Conservation (phyloP, 2,329 filamentous ascomycete genomes). For the Aureobasidium musti region DNA sequence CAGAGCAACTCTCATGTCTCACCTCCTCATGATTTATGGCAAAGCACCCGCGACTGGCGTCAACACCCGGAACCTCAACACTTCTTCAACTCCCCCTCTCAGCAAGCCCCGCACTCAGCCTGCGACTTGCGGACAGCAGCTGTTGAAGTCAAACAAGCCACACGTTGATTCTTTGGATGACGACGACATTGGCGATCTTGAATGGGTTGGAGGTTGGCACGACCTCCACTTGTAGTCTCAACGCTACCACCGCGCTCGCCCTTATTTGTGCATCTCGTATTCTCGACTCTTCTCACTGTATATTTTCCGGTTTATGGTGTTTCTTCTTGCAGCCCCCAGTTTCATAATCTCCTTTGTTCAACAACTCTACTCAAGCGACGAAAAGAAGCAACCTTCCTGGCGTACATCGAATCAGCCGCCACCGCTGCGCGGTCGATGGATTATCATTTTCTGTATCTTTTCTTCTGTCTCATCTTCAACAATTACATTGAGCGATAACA, state of each 20-base stretch:
- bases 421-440: slow-evolving; percentile 22
- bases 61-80: slow-evolving; percentile 41
- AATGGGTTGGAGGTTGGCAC: slow-evolving; percentile 95
- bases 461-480: slow-evolving; percentile 27
- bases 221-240: slow-evolving; percentile 63
- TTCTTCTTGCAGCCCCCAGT: slow-evolving; percentile 26
- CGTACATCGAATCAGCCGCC: not conserved
- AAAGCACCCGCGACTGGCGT: slow-evolving; percentile 54
- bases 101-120: slow-evolving; percentile 30
- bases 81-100: slow-evolving; percentile 29
- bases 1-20: slow-evolving; percentile 32
- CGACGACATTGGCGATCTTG: slow-evolving; percentile 75
- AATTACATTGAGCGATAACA: slow-evolving; percentile 25
- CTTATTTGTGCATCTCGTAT: slow-evolving; percentile 18
- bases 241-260: slow-evolving; percentile 21
- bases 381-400: slow-evolving; percentile 15
- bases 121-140: slow-evolving; percentile 32
- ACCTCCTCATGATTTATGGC: slow-evolving; percentile 42
- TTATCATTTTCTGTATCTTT: slow-evolving; percentile 24
- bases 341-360: slow-evolving; percentile 25
- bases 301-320: slow-evolving; percentile 13
- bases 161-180: slow-evolving; percentile 35
- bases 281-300: slow-evolving; percentile 20
- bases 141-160: slow-evolving; percentile 37
- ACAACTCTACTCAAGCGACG: slow-evolving; percentile 22